Evolutionary conservation across 176 grass and related monocot genomes (phyloP).

Genomic region (Musa troglodytarum): DNA sequence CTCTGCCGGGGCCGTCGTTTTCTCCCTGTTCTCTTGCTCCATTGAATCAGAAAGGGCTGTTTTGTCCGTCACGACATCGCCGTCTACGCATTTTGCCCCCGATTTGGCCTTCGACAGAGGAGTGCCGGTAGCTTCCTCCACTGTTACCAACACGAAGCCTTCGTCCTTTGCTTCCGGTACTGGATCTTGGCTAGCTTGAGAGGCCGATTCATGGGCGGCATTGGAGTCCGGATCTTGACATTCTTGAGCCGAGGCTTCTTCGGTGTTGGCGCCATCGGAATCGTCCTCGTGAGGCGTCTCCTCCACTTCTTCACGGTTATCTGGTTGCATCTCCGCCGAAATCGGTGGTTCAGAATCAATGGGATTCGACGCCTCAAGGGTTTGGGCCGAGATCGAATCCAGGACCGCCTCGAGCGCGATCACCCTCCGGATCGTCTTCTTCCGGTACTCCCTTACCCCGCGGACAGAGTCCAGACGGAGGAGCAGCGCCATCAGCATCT

Average conservation of each 20-base stretch:
- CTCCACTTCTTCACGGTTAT: not conserved
- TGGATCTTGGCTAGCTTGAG: not conserved
- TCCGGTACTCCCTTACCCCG: not conserved
- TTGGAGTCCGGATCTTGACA: not conserved
- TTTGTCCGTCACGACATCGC: too few relatives aligned
- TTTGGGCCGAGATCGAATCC: not conserved
- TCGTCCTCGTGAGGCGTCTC: not conserved
- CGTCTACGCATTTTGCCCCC: too few relatives aligned
- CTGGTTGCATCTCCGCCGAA: not conserved
- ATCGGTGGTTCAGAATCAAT: not conserved
- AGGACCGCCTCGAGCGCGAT: not conserved
- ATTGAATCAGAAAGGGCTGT: too few relatives aligned
- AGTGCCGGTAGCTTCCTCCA: too few relatives aligned
- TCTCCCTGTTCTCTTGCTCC: too few relatives aligned
- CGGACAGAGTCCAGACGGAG: not conserved
- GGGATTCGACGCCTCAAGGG: not conserved
- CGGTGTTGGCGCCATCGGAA: not conserved
- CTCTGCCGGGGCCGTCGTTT: too few relatives aligned
- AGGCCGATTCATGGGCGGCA: not conserved
- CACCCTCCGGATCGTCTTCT: not conserved
- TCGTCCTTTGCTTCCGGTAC: not conserved
- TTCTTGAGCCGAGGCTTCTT: not conserved
- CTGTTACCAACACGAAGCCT: not conserved
- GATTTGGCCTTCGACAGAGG: too few relatives aligned
- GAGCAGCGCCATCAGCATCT: constrained; percentile 2